A percentile compares a stretch with the other conserved stretches of the same genome.
These are phyloP conservation scores for Arthroderma uncinatum DNA, from an alignment of 2,329 filamentous ascomycete species.

Conservation along the genomic window DNA sequence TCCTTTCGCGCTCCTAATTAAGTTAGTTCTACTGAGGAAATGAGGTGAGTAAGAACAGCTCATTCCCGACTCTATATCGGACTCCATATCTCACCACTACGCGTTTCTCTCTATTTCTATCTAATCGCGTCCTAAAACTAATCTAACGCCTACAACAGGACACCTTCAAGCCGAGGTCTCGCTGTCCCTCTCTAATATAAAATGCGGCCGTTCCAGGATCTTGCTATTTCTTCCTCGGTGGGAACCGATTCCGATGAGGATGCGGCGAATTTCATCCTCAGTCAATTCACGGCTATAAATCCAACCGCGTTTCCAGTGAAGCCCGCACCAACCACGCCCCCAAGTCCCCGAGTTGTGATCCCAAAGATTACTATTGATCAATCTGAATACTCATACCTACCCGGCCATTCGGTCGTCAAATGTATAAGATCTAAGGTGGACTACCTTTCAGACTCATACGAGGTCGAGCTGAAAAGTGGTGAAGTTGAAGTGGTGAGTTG, in stretches of 20 bases:
- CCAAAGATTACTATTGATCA: conserved; percentile 4
- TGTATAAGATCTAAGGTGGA: conserved; percentile 8
- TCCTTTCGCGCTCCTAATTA: background rate
- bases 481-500: conserved; percentile 11
- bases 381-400: conserved; percentile 13
- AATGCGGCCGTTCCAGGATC: background rate
- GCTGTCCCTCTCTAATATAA: background rate
- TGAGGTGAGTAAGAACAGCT: background rate
- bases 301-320: background rate
- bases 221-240: background rate
- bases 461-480: conserved; percentile 11
- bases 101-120: background rate
- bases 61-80: background rate
- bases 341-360: conserved; percentile 15
- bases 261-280: conserved; percentile 12
- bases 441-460: conserved; percentile 5
- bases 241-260: background rate
- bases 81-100: no score
- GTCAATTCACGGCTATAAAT: conserved; percentile 12
- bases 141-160: background rate
- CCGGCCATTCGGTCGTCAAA: conserved; percentile 13
- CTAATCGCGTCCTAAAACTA: background rate
- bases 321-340: conserved; percentile 3
- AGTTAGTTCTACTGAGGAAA: background rate
- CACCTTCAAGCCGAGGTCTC: background rate